phyloP scores from a whole-genome alignment of 345 rosid species.

The Brassica juncea region DNA sequence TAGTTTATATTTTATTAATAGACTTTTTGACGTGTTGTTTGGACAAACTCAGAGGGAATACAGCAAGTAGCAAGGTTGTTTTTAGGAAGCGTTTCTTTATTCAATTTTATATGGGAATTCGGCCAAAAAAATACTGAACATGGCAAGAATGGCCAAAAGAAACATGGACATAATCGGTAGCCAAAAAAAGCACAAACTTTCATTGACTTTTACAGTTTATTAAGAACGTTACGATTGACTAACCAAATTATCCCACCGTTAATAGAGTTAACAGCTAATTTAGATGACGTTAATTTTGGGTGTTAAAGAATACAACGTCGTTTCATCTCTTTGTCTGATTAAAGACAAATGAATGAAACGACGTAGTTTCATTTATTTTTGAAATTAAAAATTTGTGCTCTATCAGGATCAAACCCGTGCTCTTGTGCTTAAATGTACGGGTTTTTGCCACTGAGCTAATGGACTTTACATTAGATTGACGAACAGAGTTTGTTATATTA shows the following conservation, averaged over 20 bases:
- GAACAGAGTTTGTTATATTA: too few species aligned
- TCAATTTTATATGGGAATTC: neutral
- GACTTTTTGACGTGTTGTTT: neutral
- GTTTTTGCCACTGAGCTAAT: too few species aligned
- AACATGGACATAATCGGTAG: neutral
- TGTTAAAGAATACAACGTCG: neutral
- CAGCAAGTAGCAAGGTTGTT: neutral
- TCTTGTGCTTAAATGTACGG: too few species aligned
- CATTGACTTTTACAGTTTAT: neutral
- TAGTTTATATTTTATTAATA: neutral
- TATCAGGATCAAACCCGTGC: too few species aligned
- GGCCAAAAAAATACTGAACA: neutral
- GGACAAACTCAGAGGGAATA: neutral
- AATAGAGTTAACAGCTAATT: neutral
- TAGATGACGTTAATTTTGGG: neutral
- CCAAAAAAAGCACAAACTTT: neutral
- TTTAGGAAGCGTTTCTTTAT: neutral
- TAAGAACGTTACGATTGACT: neutral
- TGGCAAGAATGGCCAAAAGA: neutral
- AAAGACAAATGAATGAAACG: too few species aligned
- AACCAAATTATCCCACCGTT: neutral
- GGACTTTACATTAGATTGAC: too few species aligned
- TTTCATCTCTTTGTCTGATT: neutral
- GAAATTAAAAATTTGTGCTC: too few species aligned
- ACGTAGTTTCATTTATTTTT: too few species aligned